Evolutionary conservation across 2,329 filamentous ascomycete species (phyloP).

Genomic region (Calonectria ilicicola): DNA sequence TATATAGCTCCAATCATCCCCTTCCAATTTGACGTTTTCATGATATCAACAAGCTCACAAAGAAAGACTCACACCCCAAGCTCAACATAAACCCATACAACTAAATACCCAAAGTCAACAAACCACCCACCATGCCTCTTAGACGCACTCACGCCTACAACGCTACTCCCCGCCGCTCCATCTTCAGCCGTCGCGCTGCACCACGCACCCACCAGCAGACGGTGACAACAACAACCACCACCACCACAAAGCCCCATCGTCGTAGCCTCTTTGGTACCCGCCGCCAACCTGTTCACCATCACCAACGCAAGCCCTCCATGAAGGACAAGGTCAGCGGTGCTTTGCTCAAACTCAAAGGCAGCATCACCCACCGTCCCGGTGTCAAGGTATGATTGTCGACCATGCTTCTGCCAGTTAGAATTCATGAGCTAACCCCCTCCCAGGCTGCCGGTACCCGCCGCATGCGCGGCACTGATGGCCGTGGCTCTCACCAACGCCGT

Average conservation of each 20-base stretch:
- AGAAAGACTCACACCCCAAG: slow-evolving; percentile 14
- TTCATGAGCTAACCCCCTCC: slow-evolving; percentile 16
- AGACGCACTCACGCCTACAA: slow-evolving; percentile 39
- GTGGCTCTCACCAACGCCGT: slow-evolving; percentile 59
- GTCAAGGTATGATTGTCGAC: slow-evolving; percentile 68
- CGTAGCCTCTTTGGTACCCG: slow-evolving; percentile 56
- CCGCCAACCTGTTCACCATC: slow-evolving; percentile 65
- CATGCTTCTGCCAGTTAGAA: neutral
- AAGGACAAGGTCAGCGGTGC: slow-evolving; percentile 85
- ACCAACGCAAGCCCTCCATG: slow-evolving; percentile 75
- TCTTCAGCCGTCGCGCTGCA: slow-evolving; percentile 39
- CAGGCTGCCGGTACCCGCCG: slow-evolving; percentile 79
- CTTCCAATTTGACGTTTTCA: neutral
- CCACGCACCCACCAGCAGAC: slow-evolving; percentile 41
- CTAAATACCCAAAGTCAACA: neutral
- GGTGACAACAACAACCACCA: slow-evolving; percentile 52
- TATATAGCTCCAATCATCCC: slow-evolving; percentile 13
- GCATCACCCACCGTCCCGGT: slow-evolving; percentile 75
- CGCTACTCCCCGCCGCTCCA: slow-evolving; percentile 43
- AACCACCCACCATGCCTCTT: slow-evolving; percentile 48
- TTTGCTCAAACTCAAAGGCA: slow-evolving; percentile 78
- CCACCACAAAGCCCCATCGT: slow-evolving; percentile 58
- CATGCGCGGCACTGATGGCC: slow-evolving; percentile 81
- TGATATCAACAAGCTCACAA: neutral
- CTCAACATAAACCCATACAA: slow-evolving; percentile 8